phyloP scores from a whole-genome alignment of 2,329 filamentous ascomycete species.

The Colletotrichum scovillei region DNA sequence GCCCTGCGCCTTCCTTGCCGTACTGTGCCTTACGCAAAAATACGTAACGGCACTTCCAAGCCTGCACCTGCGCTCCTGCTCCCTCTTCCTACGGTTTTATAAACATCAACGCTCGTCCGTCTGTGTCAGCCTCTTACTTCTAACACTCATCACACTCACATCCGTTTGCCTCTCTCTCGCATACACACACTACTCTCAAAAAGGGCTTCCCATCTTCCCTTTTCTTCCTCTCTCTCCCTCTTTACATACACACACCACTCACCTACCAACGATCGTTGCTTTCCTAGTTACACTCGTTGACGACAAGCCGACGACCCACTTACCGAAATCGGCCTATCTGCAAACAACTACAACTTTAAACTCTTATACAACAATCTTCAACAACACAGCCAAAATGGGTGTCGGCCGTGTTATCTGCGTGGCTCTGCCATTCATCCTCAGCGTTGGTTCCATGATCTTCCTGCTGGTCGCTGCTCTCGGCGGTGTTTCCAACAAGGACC shows the following conservation, averaged over 20 bases:
- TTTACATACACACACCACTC: neutral
- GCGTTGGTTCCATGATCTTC: constrained; percentile 80
- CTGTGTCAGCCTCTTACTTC: constrained; percentile 7
- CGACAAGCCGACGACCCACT: constrained; percentile 4
- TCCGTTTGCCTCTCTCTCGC: constrained; percentile 4
- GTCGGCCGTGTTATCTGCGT: constrained; percentile 87
- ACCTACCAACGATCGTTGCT: constrained; percentile 9
- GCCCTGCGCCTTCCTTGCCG: constrained; percentile 30
- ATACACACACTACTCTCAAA: neutral
- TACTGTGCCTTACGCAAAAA: constrained; percentile 12
- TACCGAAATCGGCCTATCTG: constrained; percentile 8
- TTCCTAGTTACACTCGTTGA: constrained; percentile 27
- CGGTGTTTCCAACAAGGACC: constrained; percentile 65
- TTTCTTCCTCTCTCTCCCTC: constrained; percentile 14
- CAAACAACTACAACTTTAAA: constrained; percentile 1
- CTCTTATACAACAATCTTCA: neutral
- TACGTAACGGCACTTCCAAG: constrained; percentile 14
- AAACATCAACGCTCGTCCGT: constrained; percentile 33
- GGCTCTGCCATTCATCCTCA: constrained; percentile 85
- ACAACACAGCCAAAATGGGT: constrained; percentile 57
- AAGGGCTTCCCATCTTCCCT: constrained; percentile 5
- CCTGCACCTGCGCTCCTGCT: neutral
- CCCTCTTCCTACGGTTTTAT: constrained; percentile 29
- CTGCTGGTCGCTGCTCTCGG: constrained; percentile 68
- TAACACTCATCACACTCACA: constrained; percentile 24